Percentiles rank a stretch among this genome's conserved stretches.
These are phyloP conservation scores for Paraconiothyrium sp. DNA, from an alignment of 2,329 filamentous ascomycete species.

Conservation along the genomic window DNA sequence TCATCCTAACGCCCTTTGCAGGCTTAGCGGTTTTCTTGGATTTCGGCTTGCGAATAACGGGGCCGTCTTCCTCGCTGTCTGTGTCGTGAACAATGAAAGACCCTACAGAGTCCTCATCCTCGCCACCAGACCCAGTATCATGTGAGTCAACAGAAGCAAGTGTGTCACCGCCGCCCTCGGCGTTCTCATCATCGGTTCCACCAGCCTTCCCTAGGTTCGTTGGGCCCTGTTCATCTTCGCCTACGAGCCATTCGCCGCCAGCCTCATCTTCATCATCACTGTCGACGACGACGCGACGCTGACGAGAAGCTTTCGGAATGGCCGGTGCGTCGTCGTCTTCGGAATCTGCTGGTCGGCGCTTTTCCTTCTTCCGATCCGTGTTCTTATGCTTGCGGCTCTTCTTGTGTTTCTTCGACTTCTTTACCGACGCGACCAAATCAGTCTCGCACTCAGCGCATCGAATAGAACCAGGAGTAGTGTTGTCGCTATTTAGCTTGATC, in stretches of 20 bases:
- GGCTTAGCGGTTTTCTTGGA: constrained; percentile 37
- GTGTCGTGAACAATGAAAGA: constrained; percentile 51
- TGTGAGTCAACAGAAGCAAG: constrained; percentile 77
- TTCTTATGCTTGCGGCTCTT: constrained; percentile 57
- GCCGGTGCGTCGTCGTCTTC: constrained; percentile 35
- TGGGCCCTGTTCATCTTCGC: constrained; percentile 69
- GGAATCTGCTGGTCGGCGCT: constrained; percentile 56
- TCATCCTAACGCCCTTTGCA: constrained; percentile 64
- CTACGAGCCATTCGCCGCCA: constrained; percentile 82
- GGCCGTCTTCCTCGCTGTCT: constrained; percentile 51
- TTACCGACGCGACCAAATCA: constrained; percentile 70
- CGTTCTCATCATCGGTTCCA: constrained; percentile 87
- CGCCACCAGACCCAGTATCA: constrained; percentile 64
- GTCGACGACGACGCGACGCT: constrained; percentile 63
- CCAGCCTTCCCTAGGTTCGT: constrained; percentile 78
- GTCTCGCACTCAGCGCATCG: constrained; percentile 78
- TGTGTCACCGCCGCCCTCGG: constrained; percentile 85
- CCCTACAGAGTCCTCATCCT: constrained; percentile 54
- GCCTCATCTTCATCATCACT: constrained; percentile 74
- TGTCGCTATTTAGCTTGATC: constrained; percentile 68
- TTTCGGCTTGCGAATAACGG: constrained; percentile 28
- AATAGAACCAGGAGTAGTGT: constrained; percentile 62
- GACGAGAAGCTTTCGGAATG: constrained; percentile 34
- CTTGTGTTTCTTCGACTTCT: constrained; percentile 56
- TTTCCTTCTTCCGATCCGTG: constrained; percentile 46